phyloP scores from a whole-genome alignment of 306 rosid genomes.

The Vigna nakashimae region DNA sequence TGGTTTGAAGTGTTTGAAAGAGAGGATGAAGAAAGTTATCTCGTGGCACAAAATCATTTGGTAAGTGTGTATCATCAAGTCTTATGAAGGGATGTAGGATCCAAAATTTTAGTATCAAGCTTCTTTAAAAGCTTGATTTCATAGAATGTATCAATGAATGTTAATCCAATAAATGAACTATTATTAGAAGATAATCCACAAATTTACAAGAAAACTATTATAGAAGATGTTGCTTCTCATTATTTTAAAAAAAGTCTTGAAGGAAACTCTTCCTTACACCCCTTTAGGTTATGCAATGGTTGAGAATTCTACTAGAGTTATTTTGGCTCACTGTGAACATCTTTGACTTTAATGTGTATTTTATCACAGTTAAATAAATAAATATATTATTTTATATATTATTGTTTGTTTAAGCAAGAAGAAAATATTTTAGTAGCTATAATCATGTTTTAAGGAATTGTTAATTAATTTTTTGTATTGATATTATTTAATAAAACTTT shows the following conservation, averaged over 20 bases:
- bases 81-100: not conserved
- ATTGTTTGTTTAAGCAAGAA: no score
- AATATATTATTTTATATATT: no score
- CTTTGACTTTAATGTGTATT: not conserved
- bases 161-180: constrained; percentile 61
- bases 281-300: constrained; percentile 20
- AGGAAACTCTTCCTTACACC: constrained; percentile 37
- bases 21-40: no score
- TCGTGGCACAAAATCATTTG: not conserved
- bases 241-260: constrained; percentile 41
- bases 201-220: constrained; percentile 40
- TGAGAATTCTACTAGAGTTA: not conserved
- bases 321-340: not conserved
- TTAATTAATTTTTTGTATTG: no score
- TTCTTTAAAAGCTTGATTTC: not conserved
- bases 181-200: constrained; percentile 56
- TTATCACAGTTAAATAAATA: not conserved
- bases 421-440: no score
- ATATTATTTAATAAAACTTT: no score
- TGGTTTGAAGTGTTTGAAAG: no score
- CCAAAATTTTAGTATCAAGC: constrained; percentile 38
- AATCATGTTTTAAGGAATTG: no score
- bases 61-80: constrained; percentile 42
- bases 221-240: constrained; percentile 25
- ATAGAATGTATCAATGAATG: not conserved